Evolutionary conservation across 345 rosid genomes (phyloP).

Genomic region (Aethionema arabicum): DNA sequence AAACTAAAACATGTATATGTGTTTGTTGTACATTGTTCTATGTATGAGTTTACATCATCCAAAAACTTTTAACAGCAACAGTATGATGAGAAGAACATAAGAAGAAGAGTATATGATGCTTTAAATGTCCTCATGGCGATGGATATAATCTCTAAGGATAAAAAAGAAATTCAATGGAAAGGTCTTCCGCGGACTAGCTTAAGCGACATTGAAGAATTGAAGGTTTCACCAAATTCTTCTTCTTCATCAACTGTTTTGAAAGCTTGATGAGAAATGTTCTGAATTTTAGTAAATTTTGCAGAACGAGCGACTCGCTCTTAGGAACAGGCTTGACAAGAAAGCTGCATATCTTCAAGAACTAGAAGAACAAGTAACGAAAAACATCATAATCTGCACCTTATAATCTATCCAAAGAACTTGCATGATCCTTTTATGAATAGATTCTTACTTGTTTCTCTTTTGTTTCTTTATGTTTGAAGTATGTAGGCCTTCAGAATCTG

Average conservation of each 20-base stretch:
- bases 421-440: constrained; percentile 11
- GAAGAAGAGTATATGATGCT: constrained; percentile 98
- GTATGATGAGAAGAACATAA: constrained; percentile 96
- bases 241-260: constrained; percentile 7
- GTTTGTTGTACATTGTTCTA: background rate
- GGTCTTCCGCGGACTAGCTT: constrained; percentile 96
- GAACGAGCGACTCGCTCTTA: constrained; percentile 68
- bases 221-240: constrained; percentile 53
- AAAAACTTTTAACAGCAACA: constrained; percentile 63
- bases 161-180: constrained; percentile 97
- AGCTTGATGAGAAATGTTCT: constrained; percentile 19
- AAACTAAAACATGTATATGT: constrained; percentile 8
- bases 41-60: background rate
- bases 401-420: background rate
- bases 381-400: background rate
- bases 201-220: constrained; percentile 88
- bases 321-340: constrained; percentile 87
- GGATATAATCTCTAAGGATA: constrained; percentile 97
- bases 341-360: constrained; percentile 80
- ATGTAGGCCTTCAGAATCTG: constrained; percentile 82
- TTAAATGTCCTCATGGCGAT: constrained; percentile 98
- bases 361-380: constrained; percentile 83
- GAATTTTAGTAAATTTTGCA: constrained; percentile 34
- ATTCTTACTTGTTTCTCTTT: constrained; percentile 15
- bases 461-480: constrained; percentile 47